Evolutionary conservation across 2,329 filamentous ascomycete species (phyloP).

Genomic region (Canariomyces notabilis): DNA sequence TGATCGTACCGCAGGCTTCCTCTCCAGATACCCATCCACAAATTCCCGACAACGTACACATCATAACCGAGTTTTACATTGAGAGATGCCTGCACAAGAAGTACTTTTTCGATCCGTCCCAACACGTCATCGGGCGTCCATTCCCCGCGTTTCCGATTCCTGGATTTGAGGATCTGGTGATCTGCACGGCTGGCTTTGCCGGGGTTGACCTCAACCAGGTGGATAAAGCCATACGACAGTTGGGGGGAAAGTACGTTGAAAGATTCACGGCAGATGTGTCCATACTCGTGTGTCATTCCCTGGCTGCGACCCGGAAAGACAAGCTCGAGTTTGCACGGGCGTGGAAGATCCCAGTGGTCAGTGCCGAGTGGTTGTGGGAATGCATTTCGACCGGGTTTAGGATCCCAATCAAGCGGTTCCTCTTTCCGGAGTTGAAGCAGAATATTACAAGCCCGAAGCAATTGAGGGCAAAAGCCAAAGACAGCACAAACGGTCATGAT

Average conservation of each 20-base stretch:
- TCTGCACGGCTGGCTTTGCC: conserved; percentile 78
- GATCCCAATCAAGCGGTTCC: conserved; percentile 41
- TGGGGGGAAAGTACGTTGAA: conserved; percentile 79
- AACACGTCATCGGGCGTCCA: conserved; percentile 71
- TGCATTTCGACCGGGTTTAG: conserved; percentile 59
- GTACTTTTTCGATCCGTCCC: conserved; percentile 60
- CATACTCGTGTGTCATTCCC: conserved; percentile 66
- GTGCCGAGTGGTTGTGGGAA: conserved; percentile 77
- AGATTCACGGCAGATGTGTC: conserved; percentile 66
- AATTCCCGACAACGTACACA: conserved; percentile 37
- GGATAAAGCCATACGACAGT: conserved; percentile 66
- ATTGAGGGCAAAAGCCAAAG: conserved; percentile 1
- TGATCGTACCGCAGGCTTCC: conserved; percentile 52
- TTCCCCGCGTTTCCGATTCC: conserved; percentile 65
- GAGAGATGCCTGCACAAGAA: conserved; percentile 82
- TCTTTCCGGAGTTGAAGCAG: conserved; percentile 44
- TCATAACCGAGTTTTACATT: conserved; percentile 88
- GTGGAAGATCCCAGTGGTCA: conserved; percentile 76
- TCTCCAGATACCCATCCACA: conserved; percentile 41
- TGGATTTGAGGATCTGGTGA: conserved; percentile 63
- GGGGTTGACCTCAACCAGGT: conserved; percentile 83
- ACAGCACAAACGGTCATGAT: conserved; percentile 4
- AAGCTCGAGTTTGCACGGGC: conserved; percentile 74
- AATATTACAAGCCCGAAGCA: conserved; percentile 14
- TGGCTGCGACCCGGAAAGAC: conserved; percentile 56